Conservation (phyloP, 2,329 filamentous ascomycete species). For the Calonectria ilicicola region DNA sequence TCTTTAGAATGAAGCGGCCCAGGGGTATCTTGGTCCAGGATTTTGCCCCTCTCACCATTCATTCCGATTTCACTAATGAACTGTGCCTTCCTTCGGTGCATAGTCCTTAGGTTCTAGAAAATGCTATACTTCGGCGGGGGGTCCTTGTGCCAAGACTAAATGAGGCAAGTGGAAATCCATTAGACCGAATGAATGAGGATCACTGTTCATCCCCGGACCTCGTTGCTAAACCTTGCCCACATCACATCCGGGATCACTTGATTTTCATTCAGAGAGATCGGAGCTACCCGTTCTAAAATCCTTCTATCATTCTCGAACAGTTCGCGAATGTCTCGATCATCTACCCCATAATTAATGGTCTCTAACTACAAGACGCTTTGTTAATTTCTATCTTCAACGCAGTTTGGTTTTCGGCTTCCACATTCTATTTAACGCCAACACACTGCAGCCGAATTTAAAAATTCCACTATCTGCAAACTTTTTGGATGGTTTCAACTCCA, state of each 20-base stretch:
- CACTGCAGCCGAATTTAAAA: background rate
- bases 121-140: background rate
- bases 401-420: background rate
- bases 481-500: background rate
- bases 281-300: background rate
- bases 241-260: background rate
- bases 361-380: background rate
- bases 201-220: background rate
- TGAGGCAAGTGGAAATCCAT: background rate
- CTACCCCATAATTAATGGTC: background rate
- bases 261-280: background rate
- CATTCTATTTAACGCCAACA: background rate
- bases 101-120: background rate
- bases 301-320: background rate
- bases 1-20: background rate
- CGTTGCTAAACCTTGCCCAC: background rate
- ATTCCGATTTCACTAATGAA: background rate
- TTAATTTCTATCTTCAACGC: background rate
- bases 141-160: background rate
- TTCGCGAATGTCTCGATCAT: background rate
- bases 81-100: background rate
- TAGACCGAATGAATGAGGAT: background rate
- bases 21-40: background rate
- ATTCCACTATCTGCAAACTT: background rate
- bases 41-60: background rate